Conservation (phyloP, 2,329 filamentous ascomycete genomes). For the Coccinonectria pachysandricola region DNA sequence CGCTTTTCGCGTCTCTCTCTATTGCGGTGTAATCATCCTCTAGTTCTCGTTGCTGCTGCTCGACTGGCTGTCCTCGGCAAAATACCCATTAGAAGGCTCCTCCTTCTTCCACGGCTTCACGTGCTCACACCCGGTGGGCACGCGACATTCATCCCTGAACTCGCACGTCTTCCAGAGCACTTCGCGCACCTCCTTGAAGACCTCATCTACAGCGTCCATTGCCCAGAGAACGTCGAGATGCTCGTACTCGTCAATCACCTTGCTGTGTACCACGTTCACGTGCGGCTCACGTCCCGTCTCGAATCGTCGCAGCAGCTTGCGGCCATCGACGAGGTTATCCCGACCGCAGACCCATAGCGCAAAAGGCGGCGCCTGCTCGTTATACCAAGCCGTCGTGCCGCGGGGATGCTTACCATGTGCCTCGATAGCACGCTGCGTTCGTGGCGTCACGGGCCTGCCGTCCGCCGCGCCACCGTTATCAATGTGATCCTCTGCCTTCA, state of each 20-base stretch:
- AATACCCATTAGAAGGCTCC: slow-evolving; percentile 2
- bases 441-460: slow-evolving; percentile 9
- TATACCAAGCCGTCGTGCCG: slow-evolving; percentile 66
- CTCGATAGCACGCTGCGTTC: slow-evolving; percentile 19
- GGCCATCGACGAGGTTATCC: slow-evolving; percentile 78
- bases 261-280: slow-evolving; percentile 70
- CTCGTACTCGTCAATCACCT: slow-evolving; percentile 78
- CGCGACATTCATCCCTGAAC: slow-evolving; percentile 44
- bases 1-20: too few species aligned
- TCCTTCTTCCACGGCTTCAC: slow-evolving; percentile 28
- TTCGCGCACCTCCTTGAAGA: slow-evolving; percentile 70
- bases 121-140: slow-evolving; percentile 54
- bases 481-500: slow-evolving; percentile 48
- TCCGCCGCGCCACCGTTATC: slow-evolving; percentile 39
- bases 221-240: slow-evolving; percentile 95
- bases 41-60: slow-evolving; percentile 13
- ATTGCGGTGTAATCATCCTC: too few species aligned
- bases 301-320: slow-evolving; percentile 62
- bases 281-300: slow-evolving; percentile 69
- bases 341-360: slow-evolving; percentile 80
- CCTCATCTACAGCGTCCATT: slow-evolving; percentile 74
- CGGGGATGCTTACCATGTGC: slow-evolving; percentile 29
- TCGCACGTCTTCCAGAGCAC: slow-evolving; percentile 73
- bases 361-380: slow-evolving; percentile 66
- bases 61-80: slow-evolving; percentile 12